A percentile compares a stretch with the other conserved stretches of the same genome.
phyloP scores from a whole-genome alignment of 2,329 filamentous ascomycete species.

The Paradendryphiella salina region DNA sequence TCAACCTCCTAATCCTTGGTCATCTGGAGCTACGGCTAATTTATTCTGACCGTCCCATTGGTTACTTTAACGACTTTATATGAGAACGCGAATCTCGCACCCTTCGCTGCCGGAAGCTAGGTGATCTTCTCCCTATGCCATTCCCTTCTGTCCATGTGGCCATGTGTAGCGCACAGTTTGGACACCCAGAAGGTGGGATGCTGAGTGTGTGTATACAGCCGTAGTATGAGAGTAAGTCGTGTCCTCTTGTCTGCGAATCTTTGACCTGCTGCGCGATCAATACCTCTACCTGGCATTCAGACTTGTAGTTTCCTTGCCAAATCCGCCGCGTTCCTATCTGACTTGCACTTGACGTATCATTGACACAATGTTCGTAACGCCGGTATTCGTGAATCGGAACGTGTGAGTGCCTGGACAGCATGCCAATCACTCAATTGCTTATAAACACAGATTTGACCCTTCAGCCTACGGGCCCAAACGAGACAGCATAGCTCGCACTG shows the following conservation, averaged over 20 bases:
- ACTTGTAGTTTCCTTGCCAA: neutral
- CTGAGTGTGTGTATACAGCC: constrained; percentile 18
- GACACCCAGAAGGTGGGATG: neutral
- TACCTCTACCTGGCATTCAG: neutral
- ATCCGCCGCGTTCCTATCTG: neutral
- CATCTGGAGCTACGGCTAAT: constrained; percentile 26
- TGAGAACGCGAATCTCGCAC: constrained; percentile 23
- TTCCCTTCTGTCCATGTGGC: constrained; percentile 11
- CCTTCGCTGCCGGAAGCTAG: constrained; percentile 19
- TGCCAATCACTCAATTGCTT: constrained; percentile 3
- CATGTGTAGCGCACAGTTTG: constrained; percentile 3
- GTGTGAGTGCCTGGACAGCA: constrained; percentile 16
- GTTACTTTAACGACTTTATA: constrained; percentile 20
- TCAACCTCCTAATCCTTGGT: constrained; percentile 20
- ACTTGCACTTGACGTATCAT: neutral
- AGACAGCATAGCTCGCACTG: constrained; percentile 4
- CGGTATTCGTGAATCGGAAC: constrained; percentile 17
- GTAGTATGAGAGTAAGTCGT: neutral
- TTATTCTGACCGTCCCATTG: constrained; percentile 17
- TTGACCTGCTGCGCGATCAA: neutral
- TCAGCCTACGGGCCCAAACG: constrained; percentile 9
- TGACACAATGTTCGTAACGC: constrained; percentile 25
- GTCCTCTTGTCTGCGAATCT: constrained; percentile 3
- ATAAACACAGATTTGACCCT: constrained; percentile 19
- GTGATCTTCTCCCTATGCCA: constrained; percentile 15